Evolutionary conservation across 2,329 filamentous ascomycete species (phyloP).

Genomic region (Verticillium albo-atrum): DNA sequence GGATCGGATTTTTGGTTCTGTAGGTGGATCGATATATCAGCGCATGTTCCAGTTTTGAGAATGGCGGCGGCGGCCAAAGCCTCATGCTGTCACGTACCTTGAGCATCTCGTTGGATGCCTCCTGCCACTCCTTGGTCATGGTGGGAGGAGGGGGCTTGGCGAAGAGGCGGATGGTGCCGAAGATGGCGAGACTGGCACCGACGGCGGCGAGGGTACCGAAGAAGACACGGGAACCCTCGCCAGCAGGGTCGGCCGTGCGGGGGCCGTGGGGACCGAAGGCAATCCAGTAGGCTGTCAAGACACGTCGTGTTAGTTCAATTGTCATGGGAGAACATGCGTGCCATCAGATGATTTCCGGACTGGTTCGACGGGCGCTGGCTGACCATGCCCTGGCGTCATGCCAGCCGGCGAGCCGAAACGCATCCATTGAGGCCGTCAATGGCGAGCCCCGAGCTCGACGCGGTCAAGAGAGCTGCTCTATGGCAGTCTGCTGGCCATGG

Average conservation of each 20-base stretch:
- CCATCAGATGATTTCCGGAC: neutral
- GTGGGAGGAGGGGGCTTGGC: constrained; percentile 72
- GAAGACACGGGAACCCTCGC: constrained; percentile 76
- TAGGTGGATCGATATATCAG: constrained; percentile 11
- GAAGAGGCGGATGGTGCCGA: constrained; percentile 66
- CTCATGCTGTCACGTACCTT: constrained; percentile 56
- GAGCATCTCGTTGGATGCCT: constrained; percentile 89
- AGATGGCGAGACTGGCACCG: constrained; percentile 63
- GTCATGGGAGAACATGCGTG: constrained; percentile 6
- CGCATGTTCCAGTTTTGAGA: neutral
- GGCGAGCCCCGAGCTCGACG: neutral
- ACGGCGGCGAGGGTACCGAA: constrained; percentile 68
- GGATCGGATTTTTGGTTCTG: constrained; percentile 83
- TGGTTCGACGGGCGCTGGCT: neutral
- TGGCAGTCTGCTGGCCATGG: neutral
- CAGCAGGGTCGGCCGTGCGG: constrained; percentile 75
- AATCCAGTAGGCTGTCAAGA: constrained; percentile 86
- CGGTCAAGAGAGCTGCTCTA: neutral
- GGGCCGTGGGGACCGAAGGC: constrained; percentile 96
- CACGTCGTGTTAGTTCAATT: constrained; percentile 31
- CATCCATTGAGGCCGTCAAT: constrained; percentile 3
- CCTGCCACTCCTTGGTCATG: constrained; percentile 97
- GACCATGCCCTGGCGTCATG: neutral
- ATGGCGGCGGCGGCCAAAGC: neutral
- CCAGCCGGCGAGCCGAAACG: neutral